phyloP scores from a whole-genome alignment of 2,329 filamentous ascomycete genomes.

The Emericellopsis cladophorae region DNA sequence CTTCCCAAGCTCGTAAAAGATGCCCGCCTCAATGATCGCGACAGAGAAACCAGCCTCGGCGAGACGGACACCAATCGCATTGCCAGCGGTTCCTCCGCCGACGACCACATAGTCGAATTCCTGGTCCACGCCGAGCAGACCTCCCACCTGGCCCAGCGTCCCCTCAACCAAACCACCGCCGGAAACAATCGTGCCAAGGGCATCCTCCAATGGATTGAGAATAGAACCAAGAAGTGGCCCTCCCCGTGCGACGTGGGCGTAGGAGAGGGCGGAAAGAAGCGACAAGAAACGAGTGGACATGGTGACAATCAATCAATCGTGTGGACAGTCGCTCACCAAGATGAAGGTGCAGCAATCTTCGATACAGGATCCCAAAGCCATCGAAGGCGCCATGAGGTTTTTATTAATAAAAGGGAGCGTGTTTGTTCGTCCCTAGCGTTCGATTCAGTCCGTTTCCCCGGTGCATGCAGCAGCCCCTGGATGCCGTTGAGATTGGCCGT shows the following conservation, averaged over 20 bases:
- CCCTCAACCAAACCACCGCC: conserved; percentile 1
- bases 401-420: too few relatives aligned
- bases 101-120: conserved; percentile 14
- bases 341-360: too few relatives aligned
- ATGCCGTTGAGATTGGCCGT: too few relatives aligned
- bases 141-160: neutral
- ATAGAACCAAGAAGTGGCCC: neutral
- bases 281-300: neutral
- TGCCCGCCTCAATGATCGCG: conserved; percentile 24
- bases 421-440: too few relatives aligned
- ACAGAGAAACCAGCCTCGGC: conserved; percentile 17
- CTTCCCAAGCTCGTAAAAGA: conserved; percentile 17
- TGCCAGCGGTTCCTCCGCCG: conserved; percentile 24
- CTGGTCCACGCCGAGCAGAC: neutral
- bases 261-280: neutral
- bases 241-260: neutral
- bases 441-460: too few relatives aligned
- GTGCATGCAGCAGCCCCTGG: too few relatives aligned
- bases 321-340: too few relatives aligned
- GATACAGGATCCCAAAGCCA: too few relatives aligned
- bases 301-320: too few relatives aligned
- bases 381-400: too few relatives aligned
- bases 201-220: neutral
- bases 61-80: conserved; percentile 18
- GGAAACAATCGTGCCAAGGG: neutral